These are phyloP conservation scores for Nemania abortiva DNA, from an alignment of 2,329 filamentous ascomycete species.

Conservation along the genomic window DNA sequence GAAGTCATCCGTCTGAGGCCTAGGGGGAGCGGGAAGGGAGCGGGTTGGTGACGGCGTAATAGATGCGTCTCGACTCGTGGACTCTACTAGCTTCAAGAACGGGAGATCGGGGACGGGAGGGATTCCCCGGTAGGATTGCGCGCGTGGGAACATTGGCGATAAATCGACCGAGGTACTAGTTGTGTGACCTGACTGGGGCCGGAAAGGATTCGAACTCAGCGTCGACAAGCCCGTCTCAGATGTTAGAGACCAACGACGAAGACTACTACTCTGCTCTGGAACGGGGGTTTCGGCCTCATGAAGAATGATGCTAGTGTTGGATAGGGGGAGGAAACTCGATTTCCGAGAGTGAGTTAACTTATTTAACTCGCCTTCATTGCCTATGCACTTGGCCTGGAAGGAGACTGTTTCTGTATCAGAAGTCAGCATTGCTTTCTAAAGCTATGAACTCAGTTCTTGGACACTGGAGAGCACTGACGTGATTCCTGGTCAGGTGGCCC, in stretches of 20 bases:
- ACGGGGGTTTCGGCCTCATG: conserved; percentile 55
- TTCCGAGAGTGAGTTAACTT: conserved; percentile 42
- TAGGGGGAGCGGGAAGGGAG: conserved; percentile 15
- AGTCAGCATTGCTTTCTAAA: conserved; percentile 35
- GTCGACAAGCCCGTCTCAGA: conserved; percentile 59
- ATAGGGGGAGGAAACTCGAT: conserved; percentile 44
- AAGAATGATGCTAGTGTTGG: conserved; percentile 45
- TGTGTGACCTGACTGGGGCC: conserved; percentile 59
- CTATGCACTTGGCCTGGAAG: conserved; percentile 20
- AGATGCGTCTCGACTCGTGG: conserved; percentile 9
- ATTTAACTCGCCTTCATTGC: conserved; percentile 31
- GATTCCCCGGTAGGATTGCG: conserved; percentile 36
- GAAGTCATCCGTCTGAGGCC: conserved; percentile 37
- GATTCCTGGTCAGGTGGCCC: conserved; percentile 36
- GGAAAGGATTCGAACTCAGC: conserved; percentile 56
- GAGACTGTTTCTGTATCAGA: conserved; percentile 37
- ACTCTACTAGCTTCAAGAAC: conserved; percentile 10
- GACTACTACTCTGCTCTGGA: conserved; percentile 54
- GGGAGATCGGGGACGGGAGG: conserved; percentile 35
- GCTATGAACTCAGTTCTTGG: conserved; percentile 19
- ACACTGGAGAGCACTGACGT: conserved; percentile 45
- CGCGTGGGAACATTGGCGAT: conserved; percentile 40
- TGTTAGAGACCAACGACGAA: conserved; percentile 57
- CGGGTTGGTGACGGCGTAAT: conserved; percentile 26
- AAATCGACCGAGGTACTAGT: conserved; percentile 61